Base-by-base conservation (phyloP, 148 eudicot species). In the Fagopyrum homotropicum region DNA sequence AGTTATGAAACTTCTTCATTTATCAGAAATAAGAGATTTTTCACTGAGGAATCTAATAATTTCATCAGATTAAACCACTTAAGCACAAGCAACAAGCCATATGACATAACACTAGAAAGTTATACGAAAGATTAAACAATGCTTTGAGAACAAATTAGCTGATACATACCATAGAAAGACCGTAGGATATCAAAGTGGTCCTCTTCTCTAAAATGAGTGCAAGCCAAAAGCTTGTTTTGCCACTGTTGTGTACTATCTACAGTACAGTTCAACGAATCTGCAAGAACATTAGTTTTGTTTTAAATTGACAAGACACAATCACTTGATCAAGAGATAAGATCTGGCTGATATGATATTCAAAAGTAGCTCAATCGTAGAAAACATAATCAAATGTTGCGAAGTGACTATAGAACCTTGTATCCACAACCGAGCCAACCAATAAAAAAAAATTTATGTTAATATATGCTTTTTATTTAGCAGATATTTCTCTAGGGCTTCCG, bases 141-240 rank as follows among this genome's bases (percentile, higher is more conserved):
- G 4, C 7, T 6, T 66, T 4, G 35, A 66, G 46, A 5, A 66
- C 12, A 43, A 40, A 43, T 66, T 46, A 40, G 47, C 71, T 43
- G 9, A 66, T 66, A 75, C 81, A 73, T 88, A 91, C 97, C 97
- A 79, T 59, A 82, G 59, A 91, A 69, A 50, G 84, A 75, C 50
- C 81, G 90, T 40, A 88, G 46, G 74, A 88, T 74, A 77, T 88
- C 85, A 66, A 84, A 71, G 10, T 87, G 86, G 45, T 80, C 80
- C 55, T 83, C 83, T 77, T 79, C 75, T 54, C 66, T 72, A 35
- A 43, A 69, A 72, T 63, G 74, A 43, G 43, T 72, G 50, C 80
- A 70, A 69, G 77, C 77, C 73, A 82, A 74, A 74, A 60, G 40
- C 83, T 80, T 83, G 48, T 48, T 75, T 48, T 56, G 75, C 78